phyloP scores from a whole-genome alignment of 2,329 filamentous ascomycete species.

The Catunica adiposa region DNA sequence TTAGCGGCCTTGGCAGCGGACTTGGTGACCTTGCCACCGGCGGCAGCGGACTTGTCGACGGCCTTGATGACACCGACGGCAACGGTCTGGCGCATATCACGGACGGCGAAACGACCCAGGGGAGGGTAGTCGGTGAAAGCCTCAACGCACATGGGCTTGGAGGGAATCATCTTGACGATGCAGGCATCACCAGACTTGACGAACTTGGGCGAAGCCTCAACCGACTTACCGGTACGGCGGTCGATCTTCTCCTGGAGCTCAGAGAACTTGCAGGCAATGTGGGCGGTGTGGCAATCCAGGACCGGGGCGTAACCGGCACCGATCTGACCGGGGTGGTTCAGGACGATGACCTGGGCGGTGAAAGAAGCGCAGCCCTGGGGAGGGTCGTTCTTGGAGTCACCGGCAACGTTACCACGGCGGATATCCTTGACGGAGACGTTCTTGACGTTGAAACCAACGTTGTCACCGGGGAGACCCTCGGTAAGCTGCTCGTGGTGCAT shows the following conservation, averaged over 20 bases:
- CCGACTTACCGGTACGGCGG: slow-evolving; percentile 97
- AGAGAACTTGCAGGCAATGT: slow-evolving; percentile 99
- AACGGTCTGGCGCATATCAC: slow-evolving; percentile 89
- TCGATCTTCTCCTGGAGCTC: slow-evolving; percentile 99
- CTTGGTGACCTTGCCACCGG: slow-evolving; percentile 52
- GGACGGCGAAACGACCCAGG: slow-evolving; percentile 99
- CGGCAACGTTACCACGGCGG: slow-evolving; percentile 98
- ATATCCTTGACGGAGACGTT: slow-evolving; percentile 99
- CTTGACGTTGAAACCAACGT: slow-evolving; percentile 99
- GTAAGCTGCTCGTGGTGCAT: slow-evolving; percentile 99
- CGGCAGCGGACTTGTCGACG: slow-evolving; percentile 47
- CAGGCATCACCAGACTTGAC: slow-evolving; percentile 99
- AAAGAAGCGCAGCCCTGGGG: slow-evolving; percentile 78
- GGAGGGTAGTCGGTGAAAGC: slow-evolving; percentile 99
- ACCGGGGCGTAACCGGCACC: slow-evolving; percentile 98
- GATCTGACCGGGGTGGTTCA: slow-evolving; percentile 99
- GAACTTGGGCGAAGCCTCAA: slow-evolving; percentile 90
- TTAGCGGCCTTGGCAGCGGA: slow-evolving; percentile 57
- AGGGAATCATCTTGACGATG: slow-evolving; percentile 99
- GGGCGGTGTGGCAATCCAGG: slow-evolving; percentile 99
- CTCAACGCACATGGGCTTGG: slow-evolving; percentile 99
- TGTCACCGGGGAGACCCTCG: slow-evolving; percentile 96
- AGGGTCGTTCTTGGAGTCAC: slow-evolving; percentile 99
- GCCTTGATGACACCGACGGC: slow-evolving; percentile 92
- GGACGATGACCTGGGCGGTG: slow-evolving; percentile 99